phyloP scores from a whole-genome alignment of 345 rosid species.

The Lepidium aucheri region DNA sequence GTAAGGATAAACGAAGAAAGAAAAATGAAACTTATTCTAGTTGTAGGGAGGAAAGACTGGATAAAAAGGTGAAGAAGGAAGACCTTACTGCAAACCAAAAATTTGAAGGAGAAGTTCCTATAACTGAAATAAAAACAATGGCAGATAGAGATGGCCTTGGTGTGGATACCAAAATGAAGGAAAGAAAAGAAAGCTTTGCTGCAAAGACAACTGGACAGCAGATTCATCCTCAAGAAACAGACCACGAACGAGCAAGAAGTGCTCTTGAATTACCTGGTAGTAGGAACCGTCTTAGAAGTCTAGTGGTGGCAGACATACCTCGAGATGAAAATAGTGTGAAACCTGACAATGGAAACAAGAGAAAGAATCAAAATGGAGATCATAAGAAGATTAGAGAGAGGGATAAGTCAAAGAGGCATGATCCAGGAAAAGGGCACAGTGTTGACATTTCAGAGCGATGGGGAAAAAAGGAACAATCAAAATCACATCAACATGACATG shows the following conservation, averaged over 20 bases:
- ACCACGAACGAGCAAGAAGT: slow-evolving; percentile 22
- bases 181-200: slow-evolving; percentile 1
- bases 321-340: slow-evolving; percentile 31
- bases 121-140: slow-evolving; percentile 3
- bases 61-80: slow-evolving; percentile 16
- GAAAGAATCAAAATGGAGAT: slow-evolving; percentile 40
- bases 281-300: slow-evolving; percentile 44
- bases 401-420: slow-evolving; percentile 36
- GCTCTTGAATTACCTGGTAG: slow-evolving; percentile 28
- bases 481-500: slow-evolving; percentile 39
- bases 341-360: slow-evolving; percentile 40
- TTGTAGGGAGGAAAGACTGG: slow-evolving; percentile 16
- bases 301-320: slow-evolving; percentile 33
- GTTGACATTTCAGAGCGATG: slow-evolving; percentile 40
- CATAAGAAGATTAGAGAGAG: slow-evolving; percentile 36
- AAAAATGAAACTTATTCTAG: slow-evolving; percentile 17
- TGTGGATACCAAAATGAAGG: slow-evolving; percentile 4
- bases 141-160: slow-evolving; percentile 14
- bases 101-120: slow-evolving; percentile 3
- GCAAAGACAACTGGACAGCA: slow-evolving; percentile 25
- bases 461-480: slow-evolving; percentile 44
- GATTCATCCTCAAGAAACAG: slow-evolving; percentile 29
- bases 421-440: slow-evolving; percentile 35
- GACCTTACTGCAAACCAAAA: slow-evolving; percentile 9
- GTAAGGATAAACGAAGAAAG: slow-evolving; percentile 28